Evolutionary conservation across 495 filamentous ascomycete species (phyloP), one percentile per base, ranked within the genome.

Genomic region (Xylaria scruposa): DNA sequence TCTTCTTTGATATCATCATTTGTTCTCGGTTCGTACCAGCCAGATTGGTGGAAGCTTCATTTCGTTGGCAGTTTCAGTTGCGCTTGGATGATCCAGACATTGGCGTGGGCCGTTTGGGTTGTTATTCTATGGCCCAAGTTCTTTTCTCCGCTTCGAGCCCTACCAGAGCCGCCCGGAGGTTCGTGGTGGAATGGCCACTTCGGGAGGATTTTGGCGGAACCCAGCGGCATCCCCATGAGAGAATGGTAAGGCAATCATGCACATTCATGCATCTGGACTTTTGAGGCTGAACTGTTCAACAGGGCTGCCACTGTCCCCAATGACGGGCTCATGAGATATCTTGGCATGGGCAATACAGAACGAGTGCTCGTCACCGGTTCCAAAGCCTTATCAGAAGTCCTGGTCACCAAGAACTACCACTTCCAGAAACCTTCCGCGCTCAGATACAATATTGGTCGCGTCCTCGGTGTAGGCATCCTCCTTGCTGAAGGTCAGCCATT

Each of bases 251-350:
- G 46, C 0, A 26, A 4, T n/a, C 29, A 42, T n/a, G n/a, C 9
- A 1, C 8, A 8, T n/a, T 46, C 13, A 69, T 71, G 70, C 31
- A 70, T 49, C 5, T 46, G 15, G 3, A 71, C 29, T 29, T 38
- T 2, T 13, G 53, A 19, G 4, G 68, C 70, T 73, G 56, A 79
- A 60, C 74, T 7, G 54, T 33, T 17, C 63, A 38, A 67, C 73
- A 87, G 87, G 94, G 84, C 90, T 65, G 86, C 91, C 56, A 88
- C 83, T 1, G 83, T 97, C 40, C 92, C 93, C n/a, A 95, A 98
- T 73, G 88, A 95, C 58, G 95, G 95, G 10, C 78, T 97, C n/a
- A 92, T 98, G 59, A 87, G 90, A 38, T 95, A 97, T 78, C 83
- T 88, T 15, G 87, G 86, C 19, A 66, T 90, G 6, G 89, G 91